Percentiles rank a stretch among this genome's conserved stretches.
These are phyloP conservation scores for Globisporangium megalacanthum DNA, from an alignment of 352 stramenopile species.

Conservation along the genomic window DNA sequence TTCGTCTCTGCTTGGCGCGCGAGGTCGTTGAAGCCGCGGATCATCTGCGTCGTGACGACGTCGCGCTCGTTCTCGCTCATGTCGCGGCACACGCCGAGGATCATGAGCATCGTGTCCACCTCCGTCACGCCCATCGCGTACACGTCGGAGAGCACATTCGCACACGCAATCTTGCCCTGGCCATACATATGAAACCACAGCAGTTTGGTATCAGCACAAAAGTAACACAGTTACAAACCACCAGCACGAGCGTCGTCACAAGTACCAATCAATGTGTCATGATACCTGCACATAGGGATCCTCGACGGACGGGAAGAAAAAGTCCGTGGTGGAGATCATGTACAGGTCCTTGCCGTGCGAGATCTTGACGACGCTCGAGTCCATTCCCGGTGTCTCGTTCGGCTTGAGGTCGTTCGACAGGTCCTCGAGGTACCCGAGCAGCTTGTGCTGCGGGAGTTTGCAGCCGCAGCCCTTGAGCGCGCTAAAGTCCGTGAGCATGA, in stretches of 20 bases:
- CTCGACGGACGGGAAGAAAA: constrained; percentile 95
- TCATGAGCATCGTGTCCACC: constrained; percentile 95
- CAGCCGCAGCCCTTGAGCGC: constrained; percentile 95
- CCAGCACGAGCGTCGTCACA: no score
- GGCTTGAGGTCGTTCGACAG: constrained; percentile 89
- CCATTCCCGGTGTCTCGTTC: constrained; percentile 88
- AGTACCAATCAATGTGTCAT: no score
- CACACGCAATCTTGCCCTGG: constrained; percentile 90
- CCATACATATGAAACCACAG: constrained; percentile 3
- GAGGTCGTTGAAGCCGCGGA: constrained; percentile 92
- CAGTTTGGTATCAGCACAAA: no score
- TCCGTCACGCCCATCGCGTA: constrained; percentile 94
- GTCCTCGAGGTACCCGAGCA: constrained; percentile 89
- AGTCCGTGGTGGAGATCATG: constrained; percentile 93
- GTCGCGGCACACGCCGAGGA: constrained; percentile 88
- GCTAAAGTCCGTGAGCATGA: constrained; percentile 81
- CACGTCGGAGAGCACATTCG: constrained; percentile 93
- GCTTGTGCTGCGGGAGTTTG: constrained; percentile 92
- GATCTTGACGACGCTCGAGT: constrained; percentile 90
- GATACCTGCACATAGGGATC: constrained; percentile 85
- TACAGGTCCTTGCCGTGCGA: constrained; percentile 79
- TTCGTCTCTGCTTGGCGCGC: constrained; percentile 83
- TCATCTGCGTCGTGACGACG: constrained; percentile 92
- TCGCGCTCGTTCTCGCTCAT: constrained; percentile 90
- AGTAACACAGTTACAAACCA: no score